A percentile compares a stretch with the other conserved stretches of the same genome.
phyloP scores from a whole-genome alignment of 768 basidiomycete genomes.

The Termitomyces sp. region DNA sequence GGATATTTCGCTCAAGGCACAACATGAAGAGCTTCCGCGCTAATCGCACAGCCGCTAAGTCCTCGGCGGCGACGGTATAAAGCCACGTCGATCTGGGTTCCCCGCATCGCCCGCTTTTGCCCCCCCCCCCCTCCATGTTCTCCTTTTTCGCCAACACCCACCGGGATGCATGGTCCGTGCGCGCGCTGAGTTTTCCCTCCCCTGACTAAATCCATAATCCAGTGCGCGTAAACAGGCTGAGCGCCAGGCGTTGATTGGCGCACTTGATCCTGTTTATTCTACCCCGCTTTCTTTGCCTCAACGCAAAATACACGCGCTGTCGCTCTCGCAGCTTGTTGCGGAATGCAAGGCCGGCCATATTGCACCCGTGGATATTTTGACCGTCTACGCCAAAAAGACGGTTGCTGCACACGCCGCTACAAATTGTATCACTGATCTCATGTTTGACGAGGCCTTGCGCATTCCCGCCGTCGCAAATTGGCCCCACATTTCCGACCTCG shows the following conservation, averaged over 20 bases:
- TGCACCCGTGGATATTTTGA: constrained; percentile 37
- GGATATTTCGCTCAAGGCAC: constrained; percentile 12
- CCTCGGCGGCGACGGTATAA: constrained; percentile 15
- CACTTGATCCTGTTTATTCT: constrained; percentile 31
- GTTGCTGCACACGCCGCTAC: constrained; percentile 49
- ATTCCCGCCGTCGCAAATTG: constrained; percentile 33
- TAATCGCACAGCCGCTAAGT: constrained; percentile 17
- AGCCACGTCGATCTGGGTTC: constrained; percentile 1
- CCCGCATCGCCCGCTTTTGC: constrained; percentile 2
- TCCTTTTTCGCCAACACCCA: constrained; percentile 10
- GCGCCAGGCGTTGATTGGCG: constrained; percentile 36
- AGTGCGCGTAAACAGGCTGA: constrained; percentile 42
- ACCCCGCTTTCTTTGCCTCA: constrained; percentile 36
- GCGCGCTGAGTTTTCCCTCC: background rate
- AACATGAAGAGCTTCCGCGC: constrained; percentile 14
- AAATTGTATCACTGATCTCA: constrained; percentile 65
- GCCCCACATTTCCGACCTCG: constrained; percentile 32
- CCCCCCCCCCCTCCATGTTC: constrained; percentile 14
- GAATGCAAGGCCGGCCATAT: constrained; percentile 36
- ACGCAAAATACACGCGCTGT: constrained; percentile 43
- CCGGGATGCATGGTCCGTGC: constrained; percentile 30
- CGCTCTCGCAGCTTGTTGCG: constrained; percentile 38
- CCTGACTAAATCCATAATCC: background rate
- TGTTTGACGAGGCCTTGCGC: constrained; percentile 42
- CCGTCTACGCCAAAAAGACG: constrained; percentile 49